Evolutionary conservation across 192 early-diverging fungal genomes (phyloP), one percentile per base, ranked within the genome.

Genomic region (Backusella psychrophila): DNA sequence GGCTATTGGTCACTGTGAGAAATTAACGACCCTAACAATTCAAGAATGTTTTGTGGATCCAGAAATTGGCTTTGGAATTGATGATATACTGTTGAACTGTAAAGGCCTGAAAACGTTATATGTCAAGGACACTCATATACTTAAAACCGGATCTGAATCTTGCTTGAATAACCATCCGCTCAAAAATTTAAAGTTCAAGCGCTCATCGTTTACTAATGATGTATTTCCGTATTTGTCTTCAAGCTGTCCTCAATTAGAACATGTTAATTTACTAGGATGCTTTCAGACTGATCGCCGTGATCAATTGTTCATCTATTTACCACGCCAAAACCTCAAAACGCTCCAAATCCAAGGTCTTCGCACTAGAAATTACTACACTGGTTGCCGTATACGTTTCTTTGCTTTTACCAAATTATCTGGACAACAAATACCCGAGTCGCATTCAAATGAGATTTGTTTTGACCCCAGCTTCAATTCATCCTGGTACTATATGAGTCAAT

Each of bases 401-500:
- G 56, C 56, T 63, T 14, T 63, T 31, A 63, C 56, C 12, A 23
- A 63, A 63, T 63, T 63, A 11, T 29, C 11, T 63, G 56, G 26
- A 29, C 56, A 63, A 29, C 56, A 63, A 26, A 26, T 63, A 63
- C 23, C 23, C 23, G 56, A 63, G 9, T 33, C 70, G 3, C 21
- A 31, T 44, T 31, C 11, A 14, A 71, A 39, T 46, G 29, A 29
- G 3, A 26, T 23, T 2, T 15, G 41, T 31, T 42, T 17, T 49
- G 70, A 71, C 21, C 56, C 56, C 56, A 63, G 56, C 19, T 63
- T 29, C 26, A 63, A 29, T 63, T 29, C 56, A 29, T 31, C 23
- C 12, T 71, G 70, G 70, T 71, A 71, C 26, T 71, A 71, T 49
- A 71, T 71, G 70, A 71, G 23, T 71, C 70, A 46, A 33, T 71